Percentiles rank a stretch among this genome's conserved stretches.
phyloP scores from a whole-genome alignment of 2,329 filamentous ascomycete species.

The Epichloe brachyelytri region DNA sequence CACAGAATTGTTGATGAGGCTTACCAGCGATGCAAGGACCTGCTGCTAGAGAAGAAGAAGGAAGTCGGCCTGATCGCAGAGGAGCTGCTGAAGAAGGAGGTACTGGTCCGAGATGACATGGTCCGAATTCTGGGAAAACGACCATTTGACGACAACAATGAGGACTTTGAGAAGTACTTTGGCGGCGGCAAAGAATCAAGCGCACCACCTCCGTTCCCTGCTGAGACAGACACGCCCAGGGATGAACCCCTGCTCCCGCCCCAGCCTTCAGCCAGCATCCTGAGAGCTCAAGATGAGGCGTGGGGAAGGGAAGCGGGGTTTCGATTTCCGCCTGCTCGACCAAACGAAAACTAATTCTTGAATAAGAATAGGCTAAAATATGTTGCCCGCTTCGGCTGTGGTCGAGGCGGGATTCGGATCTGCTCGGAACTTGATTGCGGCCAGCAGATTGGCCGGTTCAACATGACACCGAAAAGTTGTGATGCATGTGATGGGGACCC shows the following conservation, averaged over 20 bases:
- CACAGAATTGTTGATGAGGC: constrained; percentile 84
- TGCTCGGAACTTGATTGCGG: constrained; percentile 1
- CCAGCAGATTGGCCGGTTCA: constrained; percentile 1
- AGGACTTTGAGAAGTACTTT: constrained; percentile 96
- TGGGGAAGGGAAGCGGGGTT: not conserved
- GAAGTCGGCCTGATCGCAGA: constrained; percentile 86
- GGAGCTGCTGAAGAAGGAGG: constrained; percentile 84
- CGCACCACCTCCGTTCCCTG: constrained; percentile 43
- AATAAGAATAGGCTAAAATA: no score
- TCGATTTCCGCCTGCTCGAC: not conserved
- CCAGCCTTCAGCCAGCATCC: constrained; percentile 23
- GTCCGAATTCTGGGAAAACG: constrained; percentile 73
- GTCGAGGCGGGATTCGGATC: not conserved
- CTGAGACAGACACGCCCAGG: constrained; percentile 28
- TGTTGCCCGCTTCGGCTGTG: not conserved
- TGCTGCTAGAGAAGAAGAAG: constrained; percentile 73
- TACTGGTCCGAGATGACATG: constrained; percentile 84
- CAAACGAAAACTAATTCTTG: not conserved
- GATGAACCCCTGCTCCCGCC: constrained; percentile 23
- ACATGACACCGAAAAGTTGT: not conserved
- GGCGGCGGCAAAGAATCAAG: constrained; percentile 44
- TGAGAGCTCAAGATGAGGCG: constrained; percentile 6
- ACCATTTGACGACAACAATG: constrained; percentile 69
- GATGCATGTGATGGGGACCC: not conserved
- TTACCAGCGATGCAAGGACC: constrained; percentile 76